phyloP scores from a whole-genome alignment of 768 basidiomycete species.

The Mycena kentingensis region DNA sequence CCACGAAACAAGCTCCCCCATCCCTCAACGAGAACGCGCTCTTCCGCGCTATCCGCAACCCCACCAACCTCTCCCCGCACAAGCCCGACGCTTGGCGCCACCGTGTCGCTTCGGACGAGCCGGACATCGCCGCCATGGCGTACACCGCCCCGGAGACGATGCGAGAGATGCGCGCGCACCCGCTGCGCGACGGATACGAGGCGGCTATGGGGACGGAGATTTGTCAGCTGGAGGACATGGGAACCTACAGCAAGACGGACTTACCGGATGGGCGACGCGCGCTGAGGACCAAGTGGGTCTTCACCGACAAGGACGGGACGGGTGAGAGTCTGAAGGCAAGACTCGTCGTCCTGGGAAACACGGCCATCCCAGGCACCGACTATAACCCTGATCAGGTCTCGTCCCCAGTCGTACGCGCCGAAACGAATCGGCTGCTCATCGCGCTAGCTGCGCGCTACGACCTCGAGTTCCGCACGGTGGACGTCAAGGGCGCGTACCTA shows the following conservation, averaged over 20 bases:
- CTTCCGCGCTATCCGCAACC: not conserved
- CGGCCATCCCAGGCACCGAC: conserved; percentile 36
- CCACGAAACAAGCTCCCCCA: not conserved
- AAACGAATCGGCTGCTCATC: conserved; percentile 22
- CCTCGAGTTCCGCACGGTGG: conserved; percentile 33
- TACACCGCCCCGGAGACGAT: conserved; percentile 20
- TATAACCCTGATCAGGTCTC: conserved; percentile 25
- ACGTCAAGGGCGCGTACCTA: conserved; percentile 26
- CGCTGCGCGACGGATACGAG: conserved; percentile 24
- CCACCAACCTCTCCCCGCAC: not conserved
- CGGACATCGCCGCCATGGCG: not conserved
- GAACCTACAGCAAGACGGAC: conserved; percentile 23
- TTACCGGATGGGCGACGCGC: conserved; percentile 17
- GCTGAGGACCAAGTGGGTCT: conserved; percentile 28
- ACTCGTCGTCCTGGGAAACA: conserved; percentile 27
- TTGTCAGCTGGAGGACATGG: conserved; percentile 14
- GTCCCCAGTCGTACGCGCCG: conserved; percentile 17
- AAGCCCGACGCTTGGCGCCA: not conserved
- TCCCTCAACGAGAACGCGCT: not conserved
- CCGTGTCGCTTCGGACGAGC: not conserved
- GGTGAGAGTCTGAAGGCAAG: conserved; percentile 33
- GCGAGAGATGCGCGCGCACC: conserved; percentile 7
- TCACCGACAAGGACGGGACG: conserved; percentile 31
- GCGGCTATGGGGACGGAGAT: conserved; percentile 19
- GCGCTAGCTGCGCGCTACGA: conserved; percentile 30